Conservation (phyloP, 2,329 filamentous ascomycete species). For the Calonectria pseudoreteaudii region DNA sequence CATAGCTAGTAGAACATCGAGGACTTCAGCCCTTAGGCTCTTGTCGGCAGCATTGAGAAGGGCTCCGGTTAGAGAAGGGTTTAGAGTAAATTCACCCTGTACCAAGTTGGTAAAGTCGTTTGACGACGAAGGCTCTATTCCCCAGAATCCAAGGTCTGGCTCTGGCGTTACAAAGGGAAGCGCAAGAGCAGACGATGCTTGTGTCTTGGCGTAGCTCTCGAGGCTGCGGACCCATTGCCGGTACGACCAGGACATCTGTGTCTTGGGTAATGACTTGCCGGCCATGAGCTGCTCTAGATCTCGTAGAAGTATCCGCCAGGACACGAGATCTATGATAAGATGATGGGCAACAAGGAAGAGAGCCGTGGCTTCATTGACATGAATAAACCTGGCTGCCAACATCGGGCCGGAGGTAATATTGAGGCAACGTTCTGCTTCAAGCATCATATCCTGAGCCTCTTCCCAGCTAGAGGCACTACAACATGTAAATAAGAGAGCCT, state of each 20-base stretch:
- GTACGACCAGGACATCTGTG: background rate
- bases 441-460: background rate
- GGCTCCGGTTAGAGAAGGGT: background rate
- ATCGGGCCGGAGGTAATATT: constrained; percentile 7
- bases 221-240: constrained; percentile 43
- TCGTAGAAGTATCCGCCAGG: constrained; percentile 55
- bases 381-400: constrained; percentile 26
- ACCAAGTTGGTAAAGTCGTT: background rate
- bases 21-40: background rate
- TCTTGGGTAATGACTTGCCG: background rate
- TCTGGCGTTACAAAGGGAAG: background rate
- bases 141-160: background rate
- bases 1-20: constrained; percentile 38
- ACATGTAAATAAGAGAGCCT: constrained; percentile 24
- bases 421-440: constrained; percentile 30
- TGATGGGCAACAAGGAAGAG: constrained; percentile 52
- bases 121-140: background rate
- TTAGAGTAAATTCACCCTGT: background rate
- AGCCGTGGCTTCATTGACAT: constrained; percentile 32
- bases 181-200: background rate
- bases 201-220: constrained; percentile 42
- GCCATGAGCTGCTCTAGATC: constrained; percentile 44
- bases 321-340: constrained; percentile 58
- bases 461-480: constrained; percentile 3
- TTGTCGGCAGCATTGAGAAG: background rate